Evolutionary conservation across 2,329 filamentous ascomycete species (phyloP).

Genomic region (Colletotrichum chrysophilum): DNA sequence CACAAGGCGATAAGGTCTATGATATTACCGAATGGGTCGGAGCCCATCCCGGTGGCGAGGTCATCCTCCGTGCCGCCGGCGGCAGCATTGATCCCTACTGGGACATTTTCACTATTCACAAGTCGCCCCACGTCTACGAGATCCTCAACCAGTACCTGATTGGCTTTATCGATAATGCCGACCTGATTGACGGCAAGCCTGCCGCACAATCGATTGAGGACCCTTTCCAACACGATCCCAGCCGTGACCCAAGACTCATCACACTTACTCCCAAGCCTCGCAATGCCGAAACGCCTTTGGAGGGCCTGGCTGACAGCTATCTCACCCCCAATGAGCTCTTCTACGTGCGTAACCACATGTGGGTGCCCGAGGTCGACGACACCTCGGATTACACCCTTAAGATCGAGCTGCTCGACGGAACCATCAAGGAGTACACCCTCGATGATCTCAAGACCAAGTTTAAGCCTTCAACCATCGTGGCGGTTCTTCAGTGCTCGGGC

Average conservation of each 20-base stretch:
- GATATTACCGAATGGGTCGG: constrained; percentile 73
- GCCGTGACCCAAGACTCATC: constrained; percentile 54
- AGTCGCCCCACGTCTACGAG: constrained; percentile 67
- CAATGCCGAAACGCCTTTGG: constrained; percentile 64
- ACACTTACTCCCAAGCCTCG: constrained; percentile 60
- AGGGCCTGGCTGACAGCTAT: constrained; percentile 53
- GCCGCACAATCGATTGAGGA: constrained; percentile 62
- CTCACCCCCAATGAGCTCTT: constrained; percentile 51
- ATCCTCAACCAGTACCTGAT: constrained; percentile 70
- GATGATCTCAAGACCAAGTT: constrained; percentile 59
- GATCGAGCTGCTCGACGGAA: constrained; percentile 61
- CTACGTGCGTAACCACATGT: constrained; percentile 63
- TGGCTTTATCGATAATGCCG: constrained; percentile 62
- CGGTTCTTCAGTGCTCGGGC: constrained; percentile 64
- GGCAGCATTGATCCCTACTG: constrained; percentile 71
- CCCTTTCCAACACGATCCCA: constrained; percentile 61
- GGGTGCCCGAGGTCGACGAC: constrained; percentile 57
- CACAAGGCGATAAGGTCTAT: constrained; percentile 69
- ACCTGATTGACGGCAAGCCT: constrained; percentile 63
- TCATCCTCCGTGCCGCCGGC: constrained; percentile 70
- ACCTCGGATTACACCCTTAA: constrained; percentile 50
- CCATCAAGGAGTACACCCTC: constrained; percentile 57
- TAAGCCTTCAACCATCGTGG: constrained; percentile 54
- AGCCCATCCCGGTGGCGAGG: constrained; percentile 70
- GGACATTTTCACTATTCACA: constrained; percentile 74